phyloP scores from a whole-genome alignment of 2,329 filamentous ascomycete genomes.

The Aspergillus japonicus region DNA sequence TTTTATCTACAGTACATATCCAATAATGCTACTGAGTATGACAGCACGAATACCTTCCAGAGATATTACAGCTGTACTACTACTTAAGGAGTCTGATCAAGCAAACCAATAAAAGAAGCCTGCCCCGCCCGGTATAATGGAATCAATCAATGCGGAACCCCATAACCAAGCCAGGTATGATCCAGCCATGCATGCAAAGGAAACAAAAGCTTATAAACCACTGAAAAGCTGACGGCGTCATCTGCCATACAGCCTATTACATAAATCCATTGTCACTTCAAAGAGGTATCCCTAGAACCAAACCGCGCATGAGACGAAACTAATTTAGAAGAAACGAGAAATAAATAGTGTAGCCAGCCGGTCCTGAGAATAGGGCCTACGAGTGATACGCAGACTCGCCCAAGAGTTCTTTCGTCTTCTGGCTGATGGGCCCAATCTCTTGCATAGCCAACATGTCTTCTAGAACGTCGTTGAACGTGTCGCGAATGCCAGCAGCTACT shows the following conservation, averaged over 20 bases:
- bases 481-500: conserved; percentile 63
- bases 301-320: conserved; percentile 12
- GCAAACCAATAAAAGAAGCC: background rate
- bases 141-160: conserved; percentile 9
- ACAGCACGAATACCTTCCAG: background rate
- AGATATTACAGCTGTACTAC: too few relatives aligned
- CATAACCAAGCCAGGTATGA: conserved; percentile 3
- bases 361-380: background rate
- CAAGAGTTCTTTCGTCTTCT: conserved; percentile 34
- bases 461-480: conserved; percentile 71
- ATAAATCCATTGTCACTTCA: conserved; percentile 17
- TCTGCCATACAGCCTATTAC: conserved; percentile 20
- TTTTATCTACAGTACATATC: background rate
- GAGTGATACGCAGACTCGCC: conserved; percentile 16
- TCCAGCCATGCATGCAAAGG: conserved; percentile 1
- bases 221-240: background rate
- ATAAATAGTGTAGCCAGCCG: background rate
- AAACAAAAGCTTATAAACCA: background rate
- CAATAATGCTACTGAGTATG: background rate
- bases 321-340: background rate
- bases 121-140: conserved; percentile 6
- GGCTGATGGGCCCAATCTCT: conserved; percentile 37
- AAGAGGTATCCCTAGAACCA: conserved; percentile 8
- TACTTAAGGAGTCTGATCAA: too few relatives aligned
- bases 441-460: conserved; percentile 58